A percentile compares a stretch with the other conserved stretches of the same genome.
Evolutionary conservation across 768 basidiomycete species (phyloP).

Genomic region (Auricularia sp.): DNA sequence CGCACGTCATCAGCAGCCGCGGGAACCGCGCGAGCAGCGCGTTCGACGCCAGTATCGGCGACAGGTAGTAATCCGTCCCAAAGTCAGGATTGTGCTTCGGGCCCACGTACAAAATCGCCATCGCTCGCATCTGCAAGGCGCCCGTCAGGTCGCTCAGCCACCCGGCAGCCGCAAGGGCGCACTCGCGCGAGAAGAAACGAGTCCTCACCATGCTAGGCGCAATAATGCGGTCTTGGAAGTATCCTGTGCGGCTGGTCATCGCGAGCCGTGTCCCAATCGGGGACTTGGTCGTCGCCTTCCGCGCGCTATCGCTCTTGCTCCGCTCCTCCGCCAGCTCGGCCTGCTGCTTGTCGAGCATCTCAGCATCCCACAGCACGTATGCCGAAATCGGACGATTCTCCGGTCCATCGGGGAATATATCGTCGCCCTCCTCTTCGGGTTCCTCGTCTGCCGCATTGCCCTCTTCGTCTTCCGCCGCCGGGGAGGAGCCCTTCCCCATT

Average conservation of each 20-base stretch:
- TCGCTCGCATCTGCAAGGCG: conserved; percentile 86
- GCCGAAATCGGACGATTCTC: conserved; percentile 69
- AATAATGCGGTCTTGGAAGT: conserved; percentile 88
- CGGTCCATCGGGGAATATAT: conserved; percentile 40
- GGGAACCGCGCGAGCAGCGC: conserved; percentile 86
- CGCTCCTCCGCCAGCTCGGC: conserved; percentile 37
- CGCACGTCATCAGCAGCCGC: conserved; percentile 86
- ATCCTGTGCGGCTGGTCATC: conserved; percentile 90
- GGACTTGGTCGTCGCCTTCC: conserved; percentile 12
- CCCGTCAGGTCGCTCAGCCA: conserved; percentile 1
- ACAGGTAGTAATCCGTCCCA: conserved; percentile 88
- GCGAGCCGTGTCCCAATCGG: conserved; percentile 81
- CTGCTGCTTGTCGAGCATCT: conserved; percentile 39
- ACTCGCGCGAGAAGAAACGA: not conserved
- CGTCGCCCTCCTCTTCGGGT: conserved; percentile 39
- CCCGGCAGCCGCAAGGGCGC: not conserved
- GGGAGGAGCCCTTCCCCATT: not conserved
- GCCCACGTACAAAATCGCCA: conserved; percentile 96
- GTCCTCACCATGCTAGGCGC: conserved; percentile 87
- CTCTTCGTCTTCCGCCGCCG: conserved; percentile 13
- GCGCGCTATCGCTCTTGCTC: conserved; percentile 29
- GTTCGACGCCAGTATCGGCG: conserved; percentile 82
- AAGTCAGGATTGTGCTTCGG: conserved; percentile 92
- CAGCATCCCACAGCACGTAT: conserved; percentile 46
- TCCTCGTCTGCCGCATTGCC: conserved; percentile 47